Evolutionary conservation across 2,329 filamentous ascomycete genomes (phyloP).

Genomic region (Fusarium pseudograminearum): DNA sequence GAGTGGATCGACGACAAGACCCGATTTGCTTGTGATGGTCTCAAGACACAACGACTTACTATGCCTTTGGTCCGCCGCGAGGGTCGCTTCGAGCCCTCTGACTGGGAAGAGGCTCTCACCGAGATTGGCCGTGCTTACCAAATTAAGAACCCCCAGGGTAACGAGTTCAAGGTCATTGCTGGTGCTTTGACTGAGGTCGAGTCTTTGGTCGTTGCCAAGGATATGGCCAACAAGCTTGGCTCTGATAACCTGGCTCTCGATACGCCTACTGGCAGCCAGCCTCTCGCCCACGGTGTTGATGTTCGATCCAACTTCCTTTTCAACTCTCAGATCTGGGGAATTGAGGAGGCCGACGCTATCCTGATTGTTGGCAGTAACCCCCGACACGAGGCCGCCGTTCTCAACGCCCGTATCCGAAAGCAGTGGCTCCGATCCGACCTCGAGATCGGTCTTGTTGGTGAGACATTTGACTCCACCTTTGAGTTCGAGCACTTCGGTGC

Average conservation of each 20-base stretch:
- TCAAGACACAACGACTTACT: conserved; percentile 95
- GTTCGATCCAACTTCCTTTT: conserved; percentile 95
- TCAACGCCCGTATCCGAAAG: conserved; percentile 97
- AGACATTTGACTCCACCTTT: conserved; percentile 93
- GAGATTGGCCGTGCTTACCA: conserved; percentile 87
- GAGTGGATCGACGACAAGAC: conserved; percentile 99
- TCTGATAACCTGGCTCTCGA: conserved; percentile 97
- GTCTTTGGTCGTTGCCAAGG: conserved; percentile 95
- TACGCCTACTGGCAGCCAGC: conserved; percentile 83
- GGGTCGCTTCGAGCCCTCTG: conserved; percentile 89
- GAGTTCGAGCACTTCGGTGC: conserved; percentile 91
- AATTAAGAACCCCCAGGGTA: conserved; percentile 82
- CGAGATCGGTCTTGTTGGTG: conserved; percentile 90
- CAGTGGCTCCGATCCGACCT: conserved; percentile 97
- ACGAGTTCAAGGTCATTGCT: conserved; percentile 96
- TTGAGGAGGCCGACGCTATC: conserved; percentile 93
- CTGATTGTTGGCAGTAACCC: conserved; percentile 96
- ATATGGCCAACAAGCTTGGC: conserved; percentile 94
- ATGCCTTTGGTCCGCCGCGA: conserved; percentile 90
- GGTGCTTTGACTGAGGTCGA: conserved; percentile 93
- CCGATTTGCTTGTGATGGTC: conserved; percentile 93
- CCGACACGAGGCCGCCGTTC: conserved; percentile 91
- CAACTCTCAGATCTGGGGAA: conserved; percentile 93
- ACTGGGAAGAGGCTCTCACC: conserved; percentile 94
- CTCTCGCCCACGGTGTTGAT: conserved; percentile 92